A percentile compares a stretch with the other conserved stretches of the same genome.
Conservation (phyloP, 257 asterid species). For the Craterostigma plantagineum region DNA sequence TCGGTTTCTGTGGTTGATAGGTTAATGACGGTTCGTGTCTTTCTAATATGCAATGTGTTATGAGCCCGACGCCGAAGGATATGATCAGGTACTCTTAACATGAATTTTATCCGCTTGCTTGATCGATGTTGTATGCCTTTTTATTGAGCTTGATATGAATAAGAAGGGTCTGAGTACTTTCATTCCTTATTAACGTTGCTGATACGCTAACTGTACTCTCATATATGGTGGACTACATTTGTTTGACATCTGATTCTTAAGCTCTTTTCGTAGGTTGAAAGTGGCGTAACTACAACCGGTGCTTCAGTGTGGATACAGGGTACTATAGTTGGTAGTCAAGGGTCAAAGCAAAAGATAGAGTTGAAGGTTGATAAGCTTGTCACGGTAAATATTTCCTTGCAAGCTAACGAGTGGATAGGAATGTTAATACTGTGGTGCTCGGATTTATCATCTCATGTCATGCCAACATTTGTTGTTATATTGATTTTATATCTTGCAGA, state of each 20-base stretch:
- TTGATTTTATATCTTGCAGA: constrained; percentile 20
- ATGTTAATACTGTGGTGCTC: not conserved
- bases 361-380: constrained; percentile 73
- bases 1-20: constrained; percentile 22
- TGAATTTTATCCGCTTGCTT: constrained; percentile 5
- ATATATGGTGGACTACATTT: too few relatives aligned
- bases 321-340: constrained; percentile 68
- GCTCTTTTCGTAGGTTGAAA: constrained; percentile 46
- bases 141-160: not conserved
- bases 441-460: not conserved
- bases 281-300: constrained; percentile 60
- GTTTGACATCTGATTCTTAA: too few relatives aligned
- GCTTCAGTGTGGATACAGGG: constrained; percentile 83
- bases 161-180: not conserved
- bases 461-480: not conserved
- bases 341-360: constrained; percentile 85
- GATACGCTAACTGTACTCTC: not conserved
- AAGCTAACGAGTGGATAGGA: not conserved
- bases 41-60: constrained; percentile 90
- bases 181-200: not conserved
- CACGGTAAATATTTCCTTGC: constrained; percentile 32
- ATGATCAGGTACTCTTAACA: constrained; percentile 50
- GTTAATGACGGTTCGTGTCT: constrained; percentile 96
- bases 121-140: not conserved
- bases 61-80: constrained; percentile 67